These are phyloP conservation scores for Hypoxylon perforatum DNA, from an alignment of 495 filamentous ascomycete species.

Conservation along the genomic window DNA sequence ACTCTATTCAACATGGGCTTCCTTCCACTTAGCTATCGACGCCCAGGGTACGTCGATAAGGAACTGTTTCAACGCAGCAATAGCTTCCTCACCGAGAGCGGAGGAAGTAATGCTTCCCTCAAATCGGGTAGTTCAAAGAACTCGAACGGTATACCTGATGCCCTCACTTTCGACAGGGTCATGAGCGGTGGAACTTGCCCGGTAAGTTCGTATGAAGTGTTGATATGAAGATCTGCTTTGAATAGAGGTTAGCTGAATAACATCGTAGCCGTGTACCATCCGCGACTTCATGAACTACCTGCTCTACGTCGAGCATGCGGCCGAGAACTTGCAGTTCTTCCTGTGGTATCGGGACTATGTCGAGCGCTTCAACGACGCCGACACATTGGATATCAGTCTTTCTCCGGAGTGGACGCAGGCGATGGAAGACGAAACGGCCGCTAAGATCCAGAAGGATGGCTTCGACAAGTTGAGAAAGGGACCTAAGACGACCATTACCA, in stretches of 20 bases:
- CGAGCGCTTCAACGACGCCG: slow-evolving; percentile 66
- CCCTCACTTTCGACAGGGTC: slow-evolving; percentile 77
- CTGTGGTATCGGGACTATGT: slow-evolving; percentile 78
- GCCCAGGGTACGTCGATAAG: slow-evolving; percentile 51
- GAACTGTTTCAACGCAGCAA: slow-evolving; percentile 40
- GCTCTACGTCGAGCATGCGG: slow-evolving; percentile 75
- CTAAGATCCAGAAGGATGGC: slow-evolving; percentile 53
- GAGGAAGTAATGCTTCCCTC: slow-evolving; percentile 36
- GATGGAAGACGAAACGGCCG: slow-evolving; percentile 61
- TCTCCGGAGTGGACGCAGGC: slow-evolving; percentile 69
- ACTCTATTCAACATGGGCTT: slow-evolving; percentile 41
- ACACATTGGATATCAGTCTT: slow-evolving; percentile 63
- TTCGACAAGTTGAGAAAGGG: slow-evolving; percentile 47
- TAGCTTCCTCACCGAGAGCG: slow-evolving; percentile 28
- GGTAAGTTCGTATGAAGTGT: too few species aligned
- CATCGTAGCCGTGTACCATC: slow-evolving; percentile 71
- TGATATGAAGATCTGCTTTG: too few species aligned
- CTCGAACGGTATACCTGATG: slow-evolving; percentile 68
- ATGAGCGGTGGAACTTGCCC: slow-evolving; percentile 78
- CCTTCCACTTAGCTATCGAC: slow-evolving; percentile 51
- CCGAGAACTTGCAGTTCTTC: slow-evolving; percentile 84
- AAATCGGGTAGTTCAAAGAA: slow-evolving; percentile 33
- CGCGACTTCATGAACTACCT: slow-evolving; percentile 87
- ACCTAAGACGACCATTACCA: slow-evolving; percentile 27
- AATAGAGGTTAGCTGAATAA: neutral